A percentile compares a stretch with the other conserved stretches of the same genome.
Conservation (phyloP, 768 basidiomycete genomes). For the Pisolithus sp. region DNA sequence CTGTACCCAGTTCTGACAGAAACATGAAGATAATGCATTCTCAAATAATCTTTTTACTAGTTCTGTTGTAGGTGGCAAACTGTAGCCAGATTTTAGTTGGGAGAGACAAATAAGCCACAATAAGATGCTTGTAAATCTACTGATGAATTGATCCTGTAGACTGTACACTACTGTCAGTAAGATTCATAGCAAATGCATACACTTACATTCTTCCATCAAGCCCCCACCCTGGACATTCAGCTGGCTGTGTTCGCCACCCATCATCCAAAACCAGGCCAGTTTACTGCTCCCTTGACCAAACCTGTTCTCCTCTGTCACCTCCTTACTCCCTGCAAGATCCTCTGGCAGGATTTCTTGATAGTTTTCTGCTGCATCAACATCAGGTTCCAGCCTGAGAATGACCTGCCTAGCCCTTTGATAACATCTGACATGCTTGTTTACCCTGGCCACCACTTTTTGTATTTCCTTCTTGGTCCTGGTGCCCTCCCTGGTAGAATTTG, state of each 20-base stretch:
- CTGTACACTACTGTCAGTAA: background rate
- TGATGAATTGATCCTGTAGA: slow-evolving; percentile 2
- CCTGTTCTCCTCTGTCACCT: background rate
- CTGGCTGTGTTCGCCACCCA: too few relatives aligned
- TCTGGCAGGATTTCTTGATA: background rate
- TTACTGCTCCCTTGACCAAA: background rate
- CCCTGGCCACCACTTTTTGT: background rate
- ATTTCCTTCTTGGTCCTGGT: slow-evolving; percentile 2
- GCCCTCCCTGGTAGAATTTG: background rate
- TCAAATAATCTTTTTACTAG: too few relatives aligned
- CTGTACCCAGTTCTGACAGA: too few relatives aligned
- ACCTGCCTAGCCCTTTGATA: background rate
- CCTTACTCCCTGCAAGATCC: background rate
- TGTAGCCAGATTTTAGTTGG: too few relatives aligned
- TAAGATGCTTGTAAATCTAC: too few relatives aligned
- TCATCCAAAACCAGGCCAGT: background rate
- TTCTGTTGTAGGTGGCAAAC: too few relatives aligned
- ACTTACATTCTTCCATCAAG: background rate
- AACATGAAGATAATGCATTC: too few relatives aligned
- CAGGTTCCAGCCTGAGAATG: background rate
- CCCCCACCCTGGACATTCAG: background rate
- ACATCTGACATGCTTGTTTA: background rate
- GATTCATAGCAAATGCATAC: background rate
- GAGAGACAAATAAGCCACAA: too few relatives aligned
- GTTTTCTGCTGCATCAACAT: background rate